Evolutionary conservation across 192 early-diverging fungal genomes (phyloP).

Genomic region (Polychytrium aggregatum): DNA sequence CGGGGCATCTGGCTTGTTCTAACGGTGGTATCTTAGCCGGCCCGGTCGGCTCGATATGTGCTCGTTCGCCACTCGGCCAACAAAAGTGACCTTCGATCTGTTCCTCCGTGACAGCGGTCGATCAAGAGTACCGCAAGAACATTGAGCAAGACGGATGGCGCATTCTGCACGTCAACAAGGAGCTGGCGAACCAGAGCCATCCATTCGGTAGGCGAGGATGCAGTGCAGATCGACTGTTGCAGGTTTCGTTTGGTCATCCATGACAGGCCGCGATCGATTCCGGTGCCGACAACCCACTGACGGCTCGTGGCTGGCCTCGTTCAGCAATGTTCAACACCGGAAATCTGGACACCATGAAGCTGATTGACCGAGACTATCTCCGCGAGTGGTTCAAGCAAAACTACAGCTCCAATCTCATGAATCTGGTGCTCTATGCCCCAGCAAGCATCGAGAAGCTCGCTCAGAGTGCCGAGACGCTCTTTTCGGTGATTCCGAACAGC

Average conservation of each 20-base stretch:
- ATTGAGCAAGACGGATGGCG: conserved; percentile 24
- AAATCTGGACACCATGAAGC: conserved; percentile 32
- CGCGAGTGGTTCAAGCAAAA: conserved; percentile 17
- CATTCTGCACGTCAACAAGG: conserved; percentile 23
- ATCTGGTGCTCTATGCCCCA: conserved; percentile 18
- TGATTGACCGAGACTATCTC: conserved; percentile 16
- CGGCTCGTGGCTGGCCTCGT: background rate
- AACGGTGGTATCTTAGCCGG: too few relatives aligned
- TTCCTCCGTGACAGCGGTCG: too few relatives aligned
- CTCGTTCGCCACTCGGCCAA: too few relatives aligned
- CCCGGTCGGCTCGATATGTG: too few relatives aligned
- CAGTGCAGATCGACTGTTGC: too few relatives aligned
- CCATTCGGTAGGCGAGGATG: too few relatives aligned
- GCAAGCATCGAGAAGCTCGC: conserved; percentile 13
- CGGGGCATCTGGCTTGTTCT: background rate
- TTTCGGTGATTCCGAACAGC: conserved; percentile 6
- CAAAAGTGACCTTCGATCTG: too few relatives aligned
- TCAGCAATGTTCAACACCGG: conserved; percentile 26
- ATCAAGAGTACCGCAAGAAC: conserved; percentile 32
- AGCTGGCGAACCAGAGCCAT: conserved; percentile 16
- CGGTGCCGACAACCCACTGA: too few relatives aligned
- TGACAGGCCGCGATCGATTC: too few relatives aligned
- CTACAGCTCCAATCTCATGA: conserved; percentile 27
- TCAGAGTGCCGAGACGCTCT: conserved; percentile 5
- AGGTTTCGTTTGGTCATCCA: too few relatives aligned